phyloP scores from a whole-genome alignment of 768 basidiomycete species.

The Glaciozyma antarctica region DNA sequence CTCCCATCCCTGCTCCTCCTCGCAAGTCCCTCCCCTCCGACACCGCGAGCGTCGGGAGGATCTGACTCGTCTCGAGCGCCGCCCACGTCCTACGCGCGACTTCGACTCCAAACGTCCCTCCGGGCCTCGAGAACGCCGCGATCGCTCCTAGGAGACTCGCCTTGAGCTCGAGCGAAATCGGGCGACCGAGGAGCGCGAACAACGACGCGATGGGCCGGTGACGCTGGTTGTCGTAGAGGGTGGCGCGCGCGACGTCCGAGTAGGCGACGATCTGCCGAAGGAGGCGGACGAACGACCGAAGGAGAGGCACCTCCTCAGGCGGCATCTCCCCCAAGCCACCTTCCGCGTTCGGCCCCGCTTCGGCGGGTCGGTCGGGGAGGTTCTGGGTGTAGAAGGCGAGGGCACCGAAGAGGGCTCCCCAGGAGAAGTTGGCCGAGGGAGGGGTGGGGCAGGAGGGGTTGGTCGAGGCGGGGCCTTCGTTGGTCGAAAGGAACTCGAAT shows the following conservation, averaged over 20 bases:
- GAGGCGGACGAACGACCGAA: constrained; percentile 69
- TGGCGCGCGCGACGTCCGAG: constrained; percentile 67
- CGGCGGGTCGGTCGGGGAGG: constrained; percentile 47
- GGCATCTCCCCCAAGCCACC: constrained; percentile 36
- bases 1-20: constrained; percentile 14
- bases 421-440: constrained; percentile 62
- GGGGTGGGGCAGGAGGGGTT: constrained; percentile 41
- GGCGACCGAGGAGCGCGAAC: constrained; percentile 63
- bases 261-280: constrained; percentile 63
- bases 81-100: constrained; percentile 75
- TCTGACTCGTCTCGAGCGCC: constrained; percentile 71
- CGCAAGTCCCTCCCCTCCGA: constrained; percentile 10
- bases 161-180: constrained; percentile 82
- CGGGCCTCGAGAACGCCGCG: constrained; percentile 71
- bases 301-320: constrained; percentile 65
- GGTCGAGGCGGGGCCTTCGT: background rate
- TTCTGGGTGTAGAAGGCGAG: constrained; percentile 64
- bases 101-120: constrained; percentile 53
- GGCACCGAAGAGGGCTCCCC: constrained; percentile 63
- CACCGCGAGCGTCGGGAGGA: constrained; percentile 45
- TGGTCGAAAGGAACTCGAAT: constrained; percentile 73
- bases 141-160: constrained; percentile 72
- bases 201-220: constrained; percentile 75
- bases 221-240: constrained; percentile 63
- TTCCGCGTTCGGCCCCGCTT: constrained; percentile 42